phyloP scores from a whole-genome alignment of 75 land plant genomes.

The Cupressus sempervirens region DNA sequence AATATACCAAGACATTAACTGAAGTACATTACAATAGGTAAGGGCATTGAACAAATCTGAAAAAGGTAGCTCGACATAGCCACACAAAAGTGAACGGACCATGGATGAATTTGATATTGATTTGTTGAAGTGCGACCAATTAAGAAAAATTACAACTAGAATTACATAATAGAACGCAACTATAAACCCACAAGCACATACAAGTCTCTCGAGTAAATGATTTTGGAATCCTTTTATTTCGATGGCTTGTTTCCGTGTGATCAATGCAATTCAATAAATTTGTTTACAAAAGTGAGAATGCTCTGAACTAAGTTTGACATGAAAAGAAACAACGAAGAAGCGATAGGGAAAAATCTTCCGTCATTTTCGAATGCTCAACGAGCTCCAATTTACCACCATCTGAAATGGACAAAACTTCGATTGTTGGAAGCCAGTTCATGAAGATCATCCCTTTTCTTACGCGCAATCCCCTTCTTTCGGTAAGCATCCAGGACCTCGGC shows the following conservation, averaged over 20 bases:
- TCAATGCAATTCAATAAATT: not conserved
- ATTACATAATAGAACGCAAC: not conserved
- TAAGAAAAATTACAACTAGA: not conserved
- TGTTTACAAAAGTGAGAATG: not conserved
- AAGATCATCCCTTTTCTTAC: constrained; percentile 13
- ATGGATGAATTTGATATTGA: not conserved
- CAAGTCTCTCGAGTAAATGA: not conserved
- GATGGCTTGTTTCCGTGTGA: not conserved
- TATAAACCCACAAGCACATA: not conserved
- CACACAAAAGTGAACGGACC: not conserved
- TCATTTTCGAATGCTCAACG: not conserved
- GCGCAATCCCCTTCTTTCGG: constrained; percentile 10
- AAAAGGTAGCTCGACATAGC: not conserved
- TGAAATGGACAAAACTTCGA: constrained; percentile 6
- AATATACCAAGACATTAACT: not conserved
- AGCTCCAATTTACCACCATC: not conserved
- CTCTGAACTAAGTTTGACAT: not conserved
- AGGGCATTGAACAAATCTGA: not conserved
- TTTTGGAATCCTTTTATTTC: not conserved
- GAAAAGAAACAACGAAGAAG: not conserved
- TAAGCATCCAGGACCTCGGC: constrained; percentile 12
- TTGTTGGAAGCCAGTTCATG: not conserved
- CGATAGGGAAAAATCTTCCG: not conserved
- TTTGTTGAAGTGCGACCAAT: not conserved
- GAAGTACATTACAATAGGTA: not conserved